Evolutionary conservation across 1,284 basidiomycete genomes (phyloP), one percentile per base, ranked within the genome.

Genomic region (Agroathelia rolfsii): DNA sequence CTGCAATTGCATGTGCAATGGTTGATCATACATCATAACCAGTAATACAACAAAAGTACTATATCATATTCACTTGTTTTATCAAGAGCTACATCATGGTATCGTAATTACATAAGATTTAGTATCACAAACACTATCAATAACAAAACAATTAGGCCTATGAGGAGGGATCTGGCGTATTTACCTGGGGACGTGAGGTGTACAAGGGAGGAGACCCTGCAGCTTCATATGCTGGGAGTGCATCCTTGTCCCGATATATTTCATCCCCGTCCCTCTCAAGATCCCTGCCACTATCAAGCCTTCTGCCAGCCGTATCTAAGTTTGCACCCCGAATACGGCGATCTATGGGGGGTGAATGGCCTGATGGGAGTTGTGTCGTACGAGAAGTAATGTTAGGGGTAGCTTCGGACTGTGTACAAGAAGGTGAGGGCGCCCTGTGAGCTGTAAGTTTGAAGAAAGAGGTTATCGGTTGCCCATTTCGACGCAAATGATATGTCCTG

Each of bases 231-330:
- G 64, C 60, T 6, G 66, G 67, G 19, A 69, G 52, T 0, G 41
- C 39, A 21, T 69, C 66, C 39, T 67, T 68, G 35, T 61, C 59
- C n/a, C n/a, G n/a, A n/a, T n/a, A n/a, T n/a, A n/a, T n/a, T n/a
- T 61, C 59, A 1, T 49, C 45, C 36, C 49, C 38, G 2, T 41
- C 44, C 19, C 41, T 43, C 16, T 56, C 47, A 29, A 40, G 53
- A 12, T 43, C 37, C 16, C 30, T 22, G 11, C 43, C 29, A 0
- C 35, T 33, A 7, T 38, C 45, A 4, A 45, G 35, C 14, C 62
- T 47, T 21, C 63, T 55, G n/a, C 66, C 66, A 11, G 42, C 42
- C 14, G 41, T 44, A 38, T 62, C 64, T 0, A 50, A 55, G 39
- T 67, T 64, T 0, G 43, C 41, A 1, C 55, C 56, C 23, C 42